Evolutionary conservation across 352 stramenopile genomes (phyloP), one percentile per base, ranked within the genome.

Genomic region (Pilasporangium apinafurcum): DNA sequence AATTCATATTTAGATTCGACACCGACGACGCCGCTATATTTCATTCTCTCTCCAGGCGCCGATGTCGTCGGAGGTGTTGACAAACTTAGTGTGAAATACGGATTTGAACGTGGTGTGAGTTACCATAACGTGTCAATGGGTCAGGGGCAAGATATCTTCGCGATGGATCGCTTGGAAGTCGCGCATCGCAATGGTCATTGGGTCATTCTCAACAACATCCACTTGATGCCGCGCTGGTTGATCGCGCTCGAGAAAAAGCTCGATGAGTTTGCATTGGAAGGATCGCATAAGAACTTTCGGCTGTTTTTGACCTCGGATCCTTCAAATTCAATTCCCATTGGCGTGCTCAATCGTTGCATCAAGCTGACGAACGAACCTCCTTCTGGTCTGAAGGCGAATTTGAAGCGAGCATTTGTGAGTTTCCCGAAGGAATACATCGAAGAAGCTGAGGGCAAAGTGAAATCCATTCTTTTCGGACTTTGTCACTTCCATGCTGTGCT

Each of bases 111-210:
- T 48, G 94, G 96, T 37, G 79, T 96, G 43, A 97, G 84, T 33
- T 98, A 98, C 59, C 90, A 98, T 62, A 98, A 98, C 52, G 93
- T 99, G 35, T 97, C 86, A 30, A 98, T 99, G 94, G 96, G 96
- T 3, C 95, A 99, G 70, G 96, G 95, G 1, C 89, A 97, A 48
- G 96, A 98, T 52, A 74, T 97, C 30, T 92, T 96, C 29, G 95
- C 95, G 1, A 97, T 97, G 92, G 81, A 95, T 53, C 93, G 89
- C 8, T 78, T 98, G 8, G 90, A 98, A 49, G 86, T 92, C 16
- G 95, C 91, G 9, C 92, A 98, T 53, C 83, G 88, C 27, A 97
- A 98, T 41, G 95, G 95, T 17, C 89, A 98, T 63, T 98, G 95
- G 95, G 95, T 98, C 8, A 97, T 98, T 45, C 73, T 98, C 27